These are phyloP conservation scores for Mycena alexandri DNA, from an alignment of 768 basidiomycete genomes.

Conservation along the genomic window DNA sequence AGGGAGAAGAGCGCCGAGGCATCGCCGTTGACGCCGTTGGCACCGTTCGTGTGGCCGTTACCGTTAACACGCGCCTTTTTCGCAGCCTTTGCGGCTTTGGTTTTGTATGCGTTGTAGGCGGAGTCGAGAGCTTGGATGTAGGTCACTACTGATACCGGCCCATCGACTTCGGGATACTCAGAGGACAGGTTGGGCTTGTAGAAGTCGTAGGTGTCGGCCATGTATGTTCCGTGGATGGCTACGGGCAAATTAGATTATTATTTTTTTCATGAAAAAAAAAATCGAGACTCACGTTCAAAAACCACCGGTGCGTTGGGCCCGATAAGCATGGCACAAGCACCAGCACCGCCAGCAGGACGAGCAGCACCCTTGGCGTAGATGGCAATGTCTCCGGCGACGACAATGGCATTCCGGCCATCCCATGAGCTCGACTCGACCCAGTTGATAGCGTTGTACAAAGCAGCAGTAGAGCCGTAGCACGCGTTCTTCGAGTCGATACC, in stretches of 20 bases:
- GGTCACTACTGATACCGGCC: conserved; percentile 94
- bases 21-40: conserved; percentile 53
- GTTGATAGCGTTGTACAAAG: conserved; percentile 98
- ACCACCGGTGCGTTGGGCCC: conserved; percentile 96
- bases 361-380: conserved; percentile 97
- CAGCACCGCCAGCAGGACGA: conserved; percentile 96
- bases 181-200: conserved; percentile 98
- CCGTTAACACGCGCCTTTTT: conserved; percentile 60
- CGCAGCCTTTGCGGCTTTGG: conserved; percentile 79
- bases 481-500: conserved; percentile 99
- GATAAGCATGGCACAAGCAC: conserved; percentile 94
- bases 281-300: conserved; percentile 84
- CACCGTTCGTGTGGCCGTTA: conserved; percentile 54
- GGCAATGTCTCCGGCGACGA: conserved; percentile 97
- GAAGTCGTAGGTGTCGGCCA: conserved; percentile 98
- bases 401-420: conserved; percentile 98
- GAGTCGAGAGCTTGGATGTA: conserved; percentile 95
- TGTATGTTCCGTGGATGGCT: conserved; percentile 97
- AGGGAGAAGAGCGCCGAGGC: conserved; percentile 69
- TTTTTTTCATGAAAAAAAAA: not conserved
- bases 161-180: conserved; percentile 97
- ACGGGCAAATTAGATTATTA: conserved; percentile 14
- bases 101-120: conserved; percentile 86
- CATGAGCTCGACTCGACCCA: conserved; percentile 97
- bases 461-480: conserved; percentile 98